Evolutionary conservation across 2,329 filamentous ascomycete genomes (phyloP), one percentile per base, ranked within the genome.

Genomic region (Ascochyta clinopodiicola): DNA sequence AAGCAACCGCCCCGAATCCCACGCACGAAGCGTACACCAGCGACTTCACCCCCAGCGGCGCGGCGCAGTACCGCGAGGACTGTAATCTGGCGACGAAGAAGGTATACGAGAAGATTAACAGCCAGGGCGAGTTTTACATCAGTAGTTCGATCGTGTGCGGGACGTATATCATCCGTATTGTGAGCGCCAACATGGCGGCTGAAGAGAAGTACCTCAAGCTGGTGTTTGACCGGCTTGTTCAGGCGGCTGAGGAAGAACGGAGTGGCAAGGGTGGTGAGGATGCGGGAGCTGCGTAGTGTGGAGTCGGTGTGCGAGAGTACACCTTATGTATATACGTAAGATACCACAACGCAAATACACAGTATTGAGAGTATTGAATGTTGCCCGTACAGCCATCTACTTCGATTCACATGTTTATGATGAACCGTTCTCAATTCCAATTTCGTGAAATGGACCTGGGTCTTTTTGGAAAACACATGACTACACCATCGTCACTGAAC

Each of bases 91-190:
- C 90, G 10, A 96, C 92, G 0, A 89, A 89, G 75, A 81, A 83
- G 51, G 84, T 96, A 12, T 94, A 91, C 66, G 89, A 95, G 67
- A 75, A 80, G 22, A 83, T 96, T 25, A 94, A 96, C 66, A 79
- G 80, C 3, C 79, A 84, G 7, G 91, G 91, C 1, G 86, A 91
- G 74, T 89, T 96, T 51, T 97, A 91, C 75, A 78, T 97, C 22
- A 97, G 92, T 0, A 88, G 87, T 37, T 89, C 88, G 1, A 84
- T 92, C 4, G 82, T 96, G 12, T 86, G 85, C 8, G 89, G 86
- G 1, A 81, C 86, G 19, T 91, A 91, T 74, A 88, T 89, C 1
- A 96, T 98, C 57, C 82, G 94, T 0, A 86, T 97, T 34, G 88
- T 94, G 21, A 92, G 90, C 52, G 88, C 85, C 0, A 90, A 89